Base-by-base conservation (phyloP, 306 rosid genomes). In the Sphenostylis stenocarpa region DNA sequence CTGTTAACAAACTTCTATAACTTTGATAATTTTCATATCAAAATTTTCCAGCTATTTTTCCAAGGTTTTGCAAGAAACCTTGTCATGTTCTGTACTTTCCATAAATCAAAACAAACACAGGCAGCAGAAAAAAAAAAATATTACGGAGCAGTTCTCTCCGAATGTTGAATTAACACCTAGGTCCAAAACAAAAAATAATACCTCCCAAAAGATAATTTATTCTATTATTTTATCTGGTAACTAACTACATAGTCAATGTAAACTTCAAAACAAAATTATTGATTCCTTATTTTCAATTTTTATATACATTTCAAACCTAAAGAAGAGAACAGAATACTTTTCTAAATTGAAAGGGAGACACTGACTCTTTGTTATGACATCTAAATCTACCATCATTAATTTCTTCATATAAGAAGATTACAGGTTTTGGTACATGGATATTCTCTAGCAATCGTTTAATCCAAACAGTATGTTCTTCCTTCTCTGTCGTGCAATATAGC, bases 11-110 rank as follows among this genome's bases (percentile, higher is more conserved):
- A 39, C 45, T 13, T 58, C 26, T 65, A 33, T 53, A 49, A 24
- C 60, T 73, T 62, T 26, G 53, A 63, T 19, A 56, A 56, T 20
- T 67, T 41, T 56, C 65, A 38, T 57, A 45, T 36, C 61, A 70
- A 53, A 57, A 68, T 36, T 82, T 64, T 57, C 76, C 69, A 67
- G 67, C 33, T 49, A 49, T 67, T 73, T 26, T 70, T 44, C 28
- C n/a, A 14, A 53, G 26, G 60, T 75, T 16, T 82, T 71, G 47
- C 57, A 65, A 64, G 24, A 68, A 65, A 64, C 48, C 49, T 36
- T 52, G 58, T 15, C 31, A 66, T 55, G 49, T 65, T 71, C 20
- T 43, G 36, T 33, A 43, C 44, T 34, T 58, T 43, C 72, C 75
- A 64, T 34, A 45, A 5, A 63, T 57, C 36, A 26, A 58, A 70